Evolutionary conservation across 208 protist genomes (phyloP).

Genomic region (Trypanosoma congolense): DNA sequence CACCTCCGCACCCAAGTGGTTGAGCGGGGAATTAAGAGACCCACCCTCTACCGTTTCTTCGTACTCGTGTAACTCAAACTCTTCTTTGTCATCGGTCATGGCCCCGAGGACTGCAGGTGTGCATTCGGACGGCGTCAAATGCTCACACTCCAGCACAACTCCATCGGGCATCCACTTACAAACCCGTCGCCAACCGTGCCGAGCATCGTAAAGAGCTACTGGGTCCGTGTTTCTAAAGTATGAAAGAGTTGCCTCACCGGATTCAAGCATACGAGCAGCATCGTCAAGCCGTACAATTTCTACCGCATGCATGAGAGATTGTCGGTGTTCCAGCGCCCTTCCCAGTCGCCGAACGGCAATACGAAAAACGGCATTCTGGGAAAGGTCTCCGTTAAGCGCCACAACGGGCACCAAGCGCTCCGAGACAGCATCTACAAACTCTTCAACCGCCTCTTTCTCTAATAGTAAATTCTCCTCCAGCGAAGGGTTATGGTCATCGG

Average conservation of each 20-base stretch:
- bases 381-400: constrained; percentile 49
- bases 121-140: not conserved
- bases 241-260: constrained; percentile 48
- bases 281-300: constrained; percentile 63
- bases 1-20: not conserved
- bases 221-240: constrained; percentile 60
- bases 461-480: constrained; percentile 15
- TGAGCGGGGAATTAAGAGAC: not conserved
- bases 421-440: constrained; percentile 58
- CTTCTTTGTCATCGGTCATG: constrained; percentile 7
- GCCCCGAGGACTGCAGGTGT: constrained; percentile 1
- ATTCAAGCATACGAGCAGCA: constrained; percentile 36
- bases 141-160: constrained; percentile 11
- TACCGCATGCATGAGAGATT: constrained; percentile 69
- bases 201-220: constrained; percentile 48
- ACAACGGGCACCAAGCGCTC: constrained; percentile 56
- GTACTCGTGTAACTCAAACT: not conserved
- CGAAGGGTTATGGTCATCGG: not conserved
- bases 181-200: constrained; percentile 33
- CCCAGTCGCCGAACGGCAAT: constrained; percentile 36
- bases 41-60: not conserved
- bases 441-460: constrained; percentile 58
- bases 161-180: constrained; percentile 53
- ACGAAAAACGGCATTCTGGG: constrained; percentile 47
- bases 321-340: constrained; percentile 55